phyloP scores from a whole-genome alignment of 768 basidiomycete species.

The Termitomyces sp. region DNA sequence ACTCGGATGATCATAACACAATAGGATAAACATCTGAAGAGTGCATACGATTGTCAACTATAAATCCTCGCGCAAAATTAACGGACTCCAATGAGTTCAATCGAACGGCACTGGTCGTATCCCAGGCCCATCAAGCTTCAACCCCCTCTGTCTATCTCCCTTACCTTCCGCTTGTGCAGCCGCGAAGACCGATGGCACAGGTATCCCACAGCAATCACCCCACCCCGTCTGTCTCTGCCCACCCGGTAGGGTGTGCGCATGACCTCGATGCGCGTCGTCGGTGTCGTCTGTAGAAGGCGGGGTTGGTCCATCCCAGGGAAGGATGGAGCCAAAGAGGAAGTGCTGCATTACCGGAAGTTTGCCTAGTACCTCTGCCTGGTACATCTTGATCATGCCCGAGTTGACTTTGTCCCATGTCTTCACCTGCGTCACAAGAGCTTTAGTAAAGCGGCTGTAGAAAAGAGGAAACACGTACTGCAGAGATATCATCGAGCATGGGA shows the following conservation, averaged over 20 bases:
- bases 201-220: conserved; percentile 93
- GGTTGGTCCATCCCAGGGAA: conserved; percentile 61
- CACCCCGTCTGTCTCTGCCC: conserved; percentile 59
- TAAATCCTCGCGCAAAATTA: no score
- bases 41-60: no score
- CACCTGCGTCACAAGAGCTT: conserved; percentile 46
- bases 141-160: conserved; percentile 32
- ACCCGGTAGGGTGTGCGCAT: conserved; percentile 43
- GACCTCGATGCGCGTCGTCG: conserved; percentile 45
- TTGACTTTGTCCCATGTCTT: conserved; percentile 98
- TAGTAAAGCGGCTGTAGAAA: not conserved
- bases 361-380: conserved; percentile 88
- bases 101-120: conserved; percentile 83
- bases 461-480: conserved; percentile 48
- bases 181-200: conserved; percentile 78
- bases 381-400: conserved; percentile 97
- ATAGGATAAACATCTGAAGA: no score
- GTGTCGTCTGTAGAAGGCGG: conserved; percentile 24
- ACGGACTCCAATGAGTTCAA: conserved; percentile 20
- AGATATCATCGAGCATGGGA: conserved; percentile 98
- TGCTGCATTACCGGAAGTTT: conserved; percentile 97
- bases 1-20: no score
- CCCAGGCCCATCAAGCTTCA: conserved; percentile 51
- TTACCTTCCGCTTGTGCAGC: conserved; percentile 59
- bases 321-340: conserved; percentile 87